These are phyloP conservation scores for Epichloe bromicola DNA, from an alignment of 2,329 filamentous ascomycete species.

Conservation along the genomic window DNA sequence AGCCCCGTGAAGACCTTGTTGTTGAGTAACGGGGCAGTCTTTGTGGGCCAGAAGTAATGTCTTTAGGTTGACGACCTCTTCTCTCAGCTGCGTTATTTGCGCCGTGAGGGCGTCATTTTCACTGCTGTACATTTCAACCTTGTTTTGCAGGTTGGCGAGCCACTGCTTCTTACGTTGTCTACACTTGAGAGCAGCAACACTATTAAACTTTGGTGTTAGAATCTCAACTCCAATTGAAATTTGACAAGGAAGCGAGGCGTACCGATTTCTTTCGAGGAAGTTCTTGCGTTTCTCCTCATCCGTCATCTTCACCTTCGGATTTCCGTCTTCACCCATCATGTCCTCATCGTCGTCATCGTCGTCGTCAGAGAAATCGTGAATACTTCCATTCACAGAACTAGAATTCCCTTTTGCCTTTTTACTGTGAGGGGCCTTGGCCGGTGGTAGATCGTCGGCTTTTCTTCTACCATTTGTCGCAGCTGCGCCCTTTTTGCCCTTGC, in stretches of 20 bases:
- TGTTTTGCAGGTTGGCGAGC: conserved; percentile 86
- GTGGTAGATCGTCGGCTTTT: conserved; percentile 58
- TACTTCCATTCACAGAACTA: conserved; percentile 15
- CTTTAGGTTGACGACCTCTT: conserved; percentile 92
- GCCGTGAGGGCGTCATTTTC: conserved; percentile 82
- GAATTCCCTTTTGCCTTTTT: conserved; percentile 55
- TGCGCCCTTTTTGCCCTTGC: conserved; percentile 57
- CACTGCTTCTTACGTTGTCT: conserved; percentile 98
- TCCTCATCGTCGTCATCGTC: conserved; percentile 30
- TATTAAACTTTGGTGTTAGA: conserved; percentile 22
- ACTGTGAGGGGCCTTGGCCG: conserved; percentile 44
- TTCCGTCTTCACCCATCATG: conserved; percentile 41
- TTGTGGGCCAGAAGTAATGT: conserved; percentile 88
- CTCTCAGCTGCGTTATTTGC: conserved; percentile 72
- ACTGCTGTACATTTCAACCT: conserved; percentile 82
- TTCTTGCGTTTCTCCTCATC: conserved; percentile 98
- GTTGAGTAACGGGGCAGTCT: conserved; percentile 84
- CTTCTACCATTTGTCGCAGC: conserved; percentile 51
- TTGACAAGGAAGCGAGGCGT: conserved; percentile 19
- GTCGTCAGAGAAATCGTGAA: conserved; percentile 40
- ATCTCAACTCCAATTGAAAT: not conserved
- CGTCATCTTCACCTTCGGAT: conserved; percentile 71
- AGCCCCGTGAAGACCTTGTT: conserved; percentile 51
- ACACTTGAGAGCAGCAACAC: conserved; percentile 92
- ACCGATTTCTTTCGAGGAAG: conserved; percentile 93